Percentiles rank a stretch among this genome's conserved stretches.
Conservation (phyloP, 2,329 filamentous ascomycete genomes). For the Phaeoacremonium minimum region DNA sequence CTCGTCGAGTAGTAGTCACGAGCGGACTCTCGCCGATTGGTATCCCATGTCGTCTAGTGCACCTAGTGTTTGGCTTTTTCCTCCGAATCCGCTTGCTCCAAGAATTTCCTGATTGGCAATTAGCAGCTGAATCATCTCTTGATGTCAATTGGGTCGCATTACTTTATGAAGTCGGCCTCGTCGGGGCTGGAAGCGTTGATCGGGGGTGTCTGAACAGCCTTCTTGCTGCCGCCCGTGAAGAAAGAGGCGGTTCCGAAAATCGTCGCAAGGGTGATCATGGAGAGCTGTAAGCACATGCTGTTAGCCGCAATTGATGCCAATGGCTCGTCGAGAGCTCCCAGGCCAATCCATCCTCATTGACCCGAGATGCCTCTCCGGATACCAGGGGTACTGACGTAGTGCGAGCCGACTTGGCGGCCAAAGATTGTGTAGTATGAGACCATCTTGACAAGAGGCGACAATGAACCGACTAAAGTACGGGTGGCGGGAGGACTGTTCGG, state of each 20-base stretch:
- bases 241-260: conserved; percentile 46
- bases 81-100: conserved; percentile 35
- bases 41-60: conserved; percentile 24
- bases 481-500: no score
- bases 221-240: conserved; percentile 39
- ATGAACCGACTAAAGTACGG: no score
- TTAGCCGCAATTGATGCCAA: conserved; percentile 13
- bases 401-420: conserved; percentile 56
- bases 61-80: conserved; percentile 37
- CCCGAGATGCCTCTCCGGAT: no score
- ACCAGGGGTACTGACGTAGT: conserved; percentile 45
- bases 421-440: conserved; percentile 49
- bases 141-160: conserved; percentile 22
- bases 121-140: conserved; percentile 4
- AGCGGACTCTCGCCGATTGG: conserved; percentile 4
- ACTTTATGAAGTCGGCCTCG: conserved; percentile 64
- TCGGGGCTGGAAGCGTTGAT: conserved; percentile 60
- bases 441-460: no score
- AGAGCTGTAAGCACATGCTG: conserved; percentile 35
- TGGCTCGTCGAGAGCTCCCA: conserved; percentile 3
- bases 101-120: conserved; percentile 35
- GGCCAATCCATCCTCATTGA: no score
- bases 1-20: no score
- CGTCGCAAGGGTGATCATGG: conserved; percentile 50
- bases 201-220: conserved; percentile 41